Base-by-base conservation (phyloP, 768 basidiomycete genomes). In the Hemileccinum rubropunctum region DNA sequence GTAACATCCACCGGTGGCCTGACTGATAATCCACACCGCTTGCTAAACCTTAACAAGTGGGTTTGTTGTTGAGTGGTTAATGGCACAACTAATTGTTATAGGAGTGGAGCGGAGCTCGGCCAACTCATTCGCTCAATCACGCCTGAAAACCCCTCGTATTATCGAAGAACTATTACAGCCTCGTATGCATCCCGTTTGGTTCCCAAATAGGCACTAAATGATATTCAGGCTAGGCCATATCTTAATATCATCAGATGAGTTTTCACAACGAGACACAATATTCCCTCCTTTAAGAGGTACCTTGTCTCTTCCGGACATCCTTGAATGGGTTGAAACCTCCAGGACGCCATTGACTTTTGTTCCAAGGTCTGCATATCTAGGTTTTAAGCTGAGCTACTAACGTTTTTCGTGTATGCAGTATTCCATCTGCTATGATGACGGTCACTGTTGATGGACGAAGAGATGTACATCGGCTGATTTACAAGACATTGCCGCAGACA, bases 141-240 rank as follows among this genome's bases (percentile, higher is more conserved):
- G 12, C 23, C 45, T 21, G 51, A 50, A 30, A 33, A 21, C 15
- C 1, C 39, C 30, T 45, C 26, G 4, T 48, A 53, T 46, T n/a
- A 28, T 41, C 50, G 36, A 32, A 61, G 58, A 48, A 53, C 54
- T 18, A 48, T 78, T 26, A 66, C 66, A 4, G 78, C 78, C 23
- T 76, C 72, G 77, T 78, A 66, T 42, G 47, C 12, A 23, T 42
- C 12, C 36, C 28, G 21, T 43, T 43, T 26, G 18, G 8, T 46
- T n/a, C 13, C 11, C 9, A 15, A 36, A 54, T 33, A 5, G 15
- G 48, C 46, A 54, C 35, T 58, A 17, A 48, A 50, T 28, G 33
- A 35, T 20, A 18, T 38, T 38, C 45, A 88, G 86, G 28, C 61
- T 81, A 32, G 86, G 86, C 0, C 84, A 88, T 58, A 47, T 85